A percentile compares a stretch with the other conserved stretches of the same genome.
These are phyloP conservation scores for Entomortierella lignicola DNA, from an alignment of 192 early-diverging fungal genomes.

Conservation along the genomic window DNA sequence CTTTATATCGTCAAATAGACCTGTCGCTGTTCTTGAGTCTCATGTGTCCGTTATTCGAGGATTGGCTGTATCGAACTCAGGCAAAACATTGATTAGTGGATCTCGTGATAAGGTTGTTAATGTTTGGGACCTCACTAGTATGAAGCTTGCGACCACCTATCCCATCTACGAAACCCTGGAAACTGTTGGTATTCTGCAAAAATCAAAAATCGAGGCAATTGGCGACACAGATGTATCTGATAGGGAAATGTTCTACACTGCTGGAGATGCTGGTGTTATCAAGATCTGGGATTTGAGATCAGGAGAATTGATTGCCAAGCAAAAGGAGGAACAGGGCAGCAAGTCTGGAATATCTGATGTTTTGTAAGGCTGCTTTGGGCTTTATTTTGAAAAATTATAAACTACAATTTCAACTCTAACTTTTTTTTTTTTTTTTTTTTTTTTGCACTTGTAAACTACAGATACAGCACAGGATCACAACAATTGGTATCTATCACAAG, in stretches of 20 bases:
- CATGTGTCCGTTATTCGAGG: slow-evolving; percentile 95
- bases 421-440: neutral
- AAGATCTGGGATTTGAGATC: slow-evolving; percentile 89
- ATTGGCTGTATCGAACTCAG: slow-evolving; percentile 82
- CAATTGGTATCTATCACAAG: slow-evolving; percentile 81
- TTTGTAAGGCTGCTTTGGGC: too few species aligned
- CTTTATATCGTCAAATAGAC: too few species aligned
- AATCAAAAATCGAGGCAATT: slow-evolving; percentile 47
- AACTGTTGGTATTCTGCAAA: slow-evolving; percentile 79
- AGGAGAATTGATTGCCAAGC: slow-evolving; percentile 75
- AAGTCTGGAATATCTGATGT: slow-evolving; percentile 83
- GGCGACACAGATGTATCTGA: slow-evolving; percentile 51
- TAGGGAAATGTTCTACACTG: slow-evolving; percentile 80
- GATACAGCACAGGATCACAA: slow-evolving; percentile 62
- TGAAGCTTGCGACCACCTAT: slow-evolving; percentile 78
- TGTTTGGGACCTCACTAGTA: slow-evolving; percentile 83
- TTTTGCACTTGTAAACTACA: slow-evolving; percentile 13
- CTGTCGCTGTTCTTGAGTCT: slow-evolving; percentile 78
- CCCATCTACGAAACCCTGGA: slow-evolving; percentile 92
- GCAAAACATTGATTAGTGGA: slow-evolving; percentile 78
- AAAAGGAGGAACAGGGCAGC: slow-evolving; percentile 76
- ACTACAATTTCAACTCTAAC: too few species aligned
- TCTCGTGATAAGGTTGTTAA: slow-evolving; percentile 93
- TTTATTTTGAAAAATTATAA: too few species aligned
- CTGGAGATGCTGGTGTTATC: slow-evolving; percentile 84